A percentile compares a stretch with the other conserved stretches of the same genome.
Conservation (phyloP, 306 rosid genomes). For the Corylus heterophylla region DNA sequence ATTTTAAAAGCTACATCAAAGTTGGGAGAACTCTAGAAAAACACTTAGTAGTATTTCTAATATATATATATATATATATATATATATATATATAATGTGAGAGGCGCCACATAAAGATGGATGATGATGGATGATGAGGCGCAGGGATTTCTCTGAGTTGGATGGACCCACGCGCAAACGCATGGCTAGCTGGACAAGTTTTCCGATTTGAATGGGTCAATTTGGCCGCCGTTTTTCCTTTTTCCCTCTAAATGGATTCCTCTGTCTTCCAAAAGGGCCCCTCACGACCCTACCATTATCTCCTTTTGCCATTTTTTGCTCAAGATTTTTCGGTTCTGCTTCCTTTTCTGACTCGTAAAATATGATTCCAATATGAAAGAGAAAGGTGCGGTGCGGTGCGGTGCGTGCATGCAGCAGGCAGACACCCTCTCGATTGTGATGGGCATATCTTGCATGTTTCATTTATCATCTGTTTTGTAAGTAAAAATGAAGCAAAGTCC, state of each 20-base stretch:
- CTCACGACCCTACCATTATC: slow-evolving; percentile 57
- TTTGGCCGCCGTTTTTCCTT: slow-evolving; percentile 35
- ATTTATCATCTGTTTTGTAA: no score
- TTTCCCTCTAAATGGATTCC: slow-evolving; percentile 20
- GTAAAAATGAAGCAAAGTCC: no score
- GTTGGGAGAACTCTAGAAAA: no score
- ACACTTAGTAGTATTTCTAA: no score
- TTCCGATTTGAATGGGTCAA: slow-evolving; percentile 30
- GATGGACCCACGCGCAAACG: slow-evolving; percentile 53
- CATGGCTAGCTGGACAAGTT: slow-evolving; percentile 23
- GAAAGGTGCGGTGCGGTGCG: not conserved
- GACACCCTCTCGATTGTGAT: not conserved
- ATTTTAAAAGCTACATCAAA: no score
- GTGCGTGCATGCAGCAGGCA: slow-evolving; percentile 12
- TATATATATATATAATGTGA: not conserved
- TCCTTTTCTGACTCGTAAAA: slow-evolving; percentile 38
- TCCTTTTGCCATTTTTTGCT: slow-evolving; percentile 24
- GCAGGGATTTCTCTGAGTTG: not conserved
- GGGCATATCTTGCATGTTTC: not conserved
- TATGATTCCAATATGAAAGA: not conserved
- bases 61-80: no score
- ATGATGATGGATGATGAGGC: not conserved
- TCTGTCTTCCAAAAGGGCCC: slow-evolving; percentile 35
- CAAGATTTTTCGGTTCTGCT: slow-evolving; percentile 17
- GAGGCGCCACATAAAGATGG: not conserved